A percentile compares a stretch with the other conserved stretches of the same genome.
Conservation (phyloP, 352 stramenopile genomes). For the Phytophthora colocasiae region DNA sequence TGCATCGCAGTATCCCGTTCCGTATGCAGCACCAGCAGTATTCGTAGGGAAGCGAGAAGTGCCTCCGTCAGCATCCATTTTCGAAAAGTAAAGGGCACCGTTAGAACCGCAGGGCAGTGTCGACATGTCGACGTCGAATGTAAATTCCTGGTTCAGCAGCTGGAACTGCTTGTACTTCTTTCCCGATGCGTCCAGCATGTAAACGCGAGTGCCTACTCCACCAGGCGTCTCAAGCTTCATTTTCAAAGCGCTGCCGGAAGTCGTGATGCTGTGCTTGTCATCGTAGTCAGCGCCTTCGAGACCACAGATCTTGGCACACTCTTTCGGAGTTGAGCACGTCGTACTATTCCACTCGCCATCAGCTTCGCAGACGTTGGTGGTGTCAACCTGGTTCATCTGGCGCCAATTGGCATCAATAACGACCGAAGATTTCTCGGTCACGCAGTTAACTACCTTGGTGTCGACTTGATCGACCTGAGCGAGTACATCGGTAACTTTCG, state of each 20-base stretch:
- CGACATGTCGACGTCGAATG: conserved; percentile 64
- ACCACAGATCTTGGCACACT: conserved; percentile 52
- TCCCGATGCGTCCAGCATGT: conserved; percentile 41
- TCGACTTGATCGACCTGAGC: conserved; percentile 19
- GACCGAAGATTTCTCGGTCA: conserved; percentile 47
- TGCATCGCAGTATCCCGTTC: conserved; percentile 67
- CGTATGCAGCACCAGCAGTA: conserved; percentile 49
- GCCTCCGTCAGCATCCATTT: conserved; percentile 61
- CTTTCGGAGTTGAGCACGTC: conserved; percentile 46
- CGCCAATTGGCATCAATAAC: conserved; percentile 71
- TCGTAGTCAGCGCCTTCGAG: conserved; percentile 64
- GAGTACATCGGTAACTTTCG: conserved; percentile 20
- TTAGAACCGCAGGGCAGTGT: conserved; percentile 53
- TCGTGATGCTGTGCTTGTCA: conserved; percentile 53
- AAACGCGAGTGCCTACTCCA: conserved; percentile 64
- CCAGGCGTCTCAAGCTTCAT: conserved; percentile 57
- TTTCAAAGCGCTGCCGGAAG: conserved; percentile 31
- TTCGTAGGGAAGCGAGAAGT: conserved; percentile 43
- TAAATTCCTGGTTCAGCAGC: conserved; percentile 68
- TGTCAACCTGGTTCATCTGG: conserved; percentile 52
- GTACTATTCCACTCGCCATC: conserved; percentile 47
- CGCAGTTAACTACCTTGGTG: conserved; percentile 35
- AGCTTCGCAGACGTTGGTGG: conserved; percentile 52
- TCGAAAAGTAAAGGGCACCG: conserved; percentile 65
- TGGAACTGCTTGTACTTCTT: conserved; percentile 54